Conservation (phyloP, 345 rosid species). For the Citrus inodora region DNA sequence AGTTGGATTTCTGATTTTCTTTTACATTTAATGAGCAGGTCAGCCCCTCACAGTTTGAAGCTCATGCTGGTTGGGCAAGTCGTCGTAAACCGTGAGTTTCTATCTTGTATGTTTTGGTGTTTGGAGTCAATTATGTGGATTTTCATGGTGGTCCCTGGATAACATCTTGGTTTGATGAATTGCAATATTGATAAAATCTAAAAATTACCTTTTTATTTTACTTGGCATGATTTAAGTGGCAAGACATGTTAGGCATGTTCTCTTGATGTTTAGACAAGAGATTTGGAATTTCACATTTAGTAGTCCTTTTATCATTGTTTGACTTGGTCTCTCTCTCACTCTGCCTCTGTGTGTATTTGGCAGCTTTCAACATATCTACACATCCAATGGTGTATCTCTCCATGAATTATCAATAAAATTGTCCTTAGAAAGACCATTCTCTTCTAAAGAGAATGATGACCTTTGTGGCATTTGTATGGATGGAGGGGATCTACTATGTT, state of each 20-base stretch:
- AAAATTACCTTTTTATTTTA: neutral
- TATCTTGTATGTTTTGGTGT: neutral
- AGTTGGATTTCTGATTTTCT: constrained; percentile 16
- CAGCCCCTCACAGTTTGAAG: constrained; percentile 90
- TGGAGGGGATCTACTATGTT: constrained; percentile 86
- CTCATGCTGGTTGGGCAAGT: constrained; percentile 93
- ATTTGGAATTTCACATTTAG: neutral
- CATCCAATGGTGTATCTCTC: constrained; percentile 97
- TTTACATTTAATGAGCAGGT: constrained; percentile 47
- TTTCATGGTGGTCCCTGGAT: neutral
- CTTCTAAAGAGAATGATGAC: constrained; percentile 72
- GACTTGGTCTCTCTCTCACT: neutral
- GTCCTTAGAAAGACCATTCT: constrained; percentile 49
- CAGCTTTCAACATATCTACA: constrained; percentile 90
- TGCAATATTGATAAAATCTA: neutral
- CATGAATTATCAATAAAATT: constrained; percentile 79
- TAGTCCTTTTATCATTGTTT: constrained; percentile 1
- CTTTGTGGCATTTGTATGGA: constrained; percentile 78
- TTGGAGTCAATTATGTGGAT: constrained; percentile 1
- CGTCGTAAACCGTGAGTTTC: constrained; percentile 93
- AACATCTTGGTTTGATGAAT: neutral
- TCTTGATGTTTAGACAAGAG: neutral
- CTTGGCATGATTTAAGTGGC: neutral
- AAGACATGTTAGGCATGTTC: neutral
- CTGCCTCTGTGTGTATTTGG: neutral